phyloP scores from a whole-genome alignment of 108 stramenopile species.

The Conticribra guillardii region DNA sequence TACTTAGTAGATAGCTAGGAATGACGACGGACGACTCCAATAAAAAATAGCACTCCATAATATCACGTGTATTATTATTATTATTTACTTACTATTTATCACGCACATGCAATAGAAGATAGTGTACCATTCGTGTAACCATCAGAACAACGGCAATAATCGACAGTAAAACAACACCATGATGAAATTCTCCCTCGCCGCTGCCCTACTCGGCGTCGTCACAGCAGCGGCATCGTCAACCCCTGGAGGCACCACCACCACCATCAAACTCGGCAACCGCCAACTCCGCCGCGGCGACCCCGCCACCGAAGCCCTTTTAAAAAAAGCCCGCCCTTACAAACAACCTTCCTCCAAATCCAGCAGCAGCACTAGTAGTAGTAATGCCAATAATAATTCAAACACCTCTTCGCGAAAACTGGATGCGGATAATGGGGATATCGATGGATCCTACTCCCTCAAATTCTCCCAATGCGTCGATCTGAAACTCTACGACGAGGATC shows the following conservation, averaged over 20 bases:
- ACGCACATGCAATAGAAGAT: no score
- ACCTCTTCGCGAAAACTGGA: neutral
- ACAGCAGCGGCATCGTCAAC: neutral
- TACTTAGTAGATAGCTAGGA: no score
- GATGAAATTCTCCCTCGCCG: conserved; percentile 7
- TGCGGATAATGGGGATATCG: neutral
- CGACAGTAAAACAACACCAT: no score
- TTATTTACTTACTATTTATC: no score
- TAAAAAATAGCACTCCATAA: no score
- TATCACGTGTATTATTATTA: no score
- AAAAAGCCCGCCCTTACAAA: conserved; percentile 9
- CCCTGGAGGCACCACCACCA: neutral
- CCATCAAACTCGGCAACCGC: neutral
- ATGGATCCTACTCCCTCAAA: conserved; percentile 30
- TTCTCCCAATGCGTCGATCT: conserved; percentile 34
- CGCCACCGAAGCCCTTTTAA: neutral
- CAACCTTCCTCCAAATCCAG: neutral
- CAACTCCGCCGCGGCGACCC: conserved; percentile 4
- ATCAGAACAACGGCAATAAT: no score
- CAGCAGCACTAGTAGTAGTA: neutral
- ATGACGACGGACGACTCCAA: no score
- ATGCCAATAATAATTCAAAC: neutral
- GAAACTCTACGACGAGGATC: conserved; percentile 29
- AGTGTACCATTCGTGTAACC: no score
- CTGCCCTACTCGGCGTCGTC: neutral